Conservation (phyloP, 2,329 filamentous ascomycete species). For the Diaporthe capsici region DNA sequence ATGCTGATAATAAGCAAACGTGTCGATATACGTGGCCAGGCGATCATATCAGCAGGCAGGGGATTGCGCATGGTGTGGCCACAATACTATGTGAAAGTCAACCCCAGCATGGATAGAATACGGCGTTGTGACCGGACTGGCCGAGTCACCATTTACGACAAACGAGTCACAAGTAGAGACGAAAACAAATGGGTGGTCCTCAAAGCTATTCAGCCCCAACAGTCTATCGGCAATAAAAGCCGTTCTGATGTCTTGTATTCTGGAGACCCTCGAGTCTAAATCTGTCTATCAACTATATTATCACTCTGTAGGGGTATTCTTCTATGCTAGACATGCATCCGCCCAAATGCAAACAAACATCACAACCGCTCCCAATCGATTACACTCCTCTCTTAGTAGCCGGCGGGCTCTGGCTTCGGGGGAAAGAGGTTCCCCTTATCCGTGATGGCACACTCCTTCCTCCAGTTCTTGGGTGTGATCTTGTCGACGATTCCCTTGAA, state of each 20-base stretch:
- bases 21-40: neutral
- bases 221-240: neutral
- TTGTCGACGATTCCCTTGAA: slow-evolving; percentile 96
- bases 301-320: slow-evolving; percentile 5
- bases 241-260: neutral
- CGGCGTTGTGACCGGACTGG: neutral
- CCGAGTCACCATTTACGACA: no score
- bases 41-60: neutral
- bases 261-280: neutral
- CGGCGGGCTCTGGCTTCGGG: slow-evolving; percentile 65
- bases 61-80: neutral
- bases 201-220: neutral
- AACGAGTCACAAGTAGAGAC: no score
- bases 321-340: neutral
- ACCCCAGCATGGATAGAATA: neutral
- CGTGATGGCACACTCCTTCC: slow-evolving; percentile 61
- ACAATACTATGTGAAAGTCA: neutral
- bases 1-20: neutral
- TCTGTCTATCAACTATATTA: slow-evolving; percentile 3
- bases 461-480: slow-evolving; percentile 88
- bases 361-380: neutral
- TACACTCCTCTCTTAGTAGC: slow-evolving; percentile 52
- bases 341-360: neutral
- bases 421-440: slow-evolving; percentile 62
- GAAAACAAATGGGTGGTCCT: neutral